Evolutionary conservation across 768 basidiomycete species (phyloP).

Genomic region (Lactarius evosmus): DNA sequence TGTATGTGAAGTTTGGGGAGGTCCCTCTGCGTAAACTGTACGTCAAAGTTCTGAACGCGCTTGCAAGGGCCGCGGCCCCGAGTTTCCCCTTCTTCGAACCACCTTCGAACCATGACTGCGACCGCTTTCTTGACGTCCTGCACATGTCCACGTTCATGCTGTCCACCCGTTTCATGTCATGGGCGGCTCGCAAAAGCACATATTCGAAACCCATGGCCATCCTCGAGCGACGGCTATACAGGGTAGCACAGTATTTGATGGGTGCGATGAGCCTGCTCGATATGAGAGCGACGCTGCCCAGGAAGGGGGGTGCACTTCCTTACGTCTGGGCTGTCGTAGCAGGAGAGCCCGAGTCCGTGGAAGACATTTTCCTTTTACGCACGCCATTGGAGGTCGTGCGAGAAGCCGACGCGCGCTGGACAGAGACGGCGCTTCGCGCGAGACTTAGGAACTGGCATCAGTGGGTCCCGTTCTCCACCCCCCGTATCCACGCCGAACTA

Average conservation of each 20-base stretch:
- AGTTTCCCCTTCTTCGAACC: conserved; percentile 1
- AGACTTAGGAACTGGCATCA: conserved; percentile 6
- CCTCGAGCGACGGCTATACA: conserved; percentile 18
- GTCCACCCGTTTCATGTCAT: conserved; percentile 20
- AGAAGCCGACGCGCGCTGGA: conserved; percentile 23
- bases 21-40: conserved; percentile 9
- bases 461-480: conserved; percentile 18
- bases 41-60: conserved; percentile 15
- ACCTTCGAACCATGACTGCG: conserved; percentile 8
- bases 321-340: conserved; percentile 20
- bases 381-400: conserved; percentile 20
- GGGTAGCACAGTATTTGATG: conserved; percentile 23
- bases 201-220: conserved; percentile 13
- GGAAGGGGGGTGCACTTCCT: conserved; percentile 1
- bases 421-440: conserved; percentile 16
- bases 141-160: conserved; percentile 21
- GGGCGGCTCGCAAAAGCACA: conserved; percentile 8
- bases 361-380: conserved; percentile 22
- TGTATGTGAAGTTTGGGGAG: conserved; percentile 19
- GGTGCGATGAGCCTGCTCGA: conserved; percentile 20
- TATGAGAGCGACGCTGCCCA: conserved; percentile 12
- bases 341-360: conserved; percentile 14
- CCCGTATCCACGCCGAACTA: conserved; percentile 23
- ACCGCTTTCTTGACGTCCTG: conserved; percentile 17
- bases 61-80: conserved; percentile 8